Percentiles rank a stretch among this genome's conserved stretches.
These are phyloP conservation scores for Strobilomyces dryophilus DNA, from an alignment of 768 basidiomycete genomes.

Conservation along the genomic window DNA sequence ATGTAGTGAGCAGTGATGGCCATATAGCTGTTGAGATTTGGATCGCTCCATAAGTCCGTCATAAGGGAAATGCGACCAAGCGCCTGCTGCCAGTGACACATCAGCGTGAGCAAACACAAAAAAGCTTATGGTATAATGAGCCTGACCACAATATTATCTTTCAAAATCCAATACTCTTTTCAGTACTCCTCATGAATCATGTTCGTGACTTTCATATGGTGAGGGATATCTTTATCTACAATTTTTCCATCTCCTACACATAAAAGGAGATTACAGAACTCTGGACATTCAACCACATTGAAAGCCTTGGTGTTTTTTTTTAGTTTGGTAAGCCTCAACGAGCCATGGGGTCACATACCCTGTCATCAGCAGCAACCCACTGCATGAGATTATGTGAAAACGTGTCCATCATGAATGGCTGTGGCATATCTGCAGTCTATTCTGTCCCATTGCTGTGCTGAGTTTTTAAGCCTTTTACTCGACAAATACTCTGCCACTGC, in stretches of 20 bases:
- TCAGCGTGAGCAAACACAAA: neutral
- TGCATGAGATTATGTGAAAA: neutral
- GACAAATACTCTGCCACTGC: neutral
- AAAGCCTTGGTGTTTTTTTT: too few relatives aligned
- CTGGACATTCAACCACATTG: neutral
- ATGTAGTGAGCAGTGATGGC: slow-evolving; percentile 3
- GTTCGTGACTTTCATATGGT: neutral
- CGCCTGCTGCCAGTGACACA: neutral
- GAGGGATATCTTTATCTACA: neutral
- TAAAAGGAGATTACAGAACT: neutral
- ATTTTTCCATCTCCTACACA: neutral
- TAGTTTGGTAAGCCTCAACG: too few relatives aligned
- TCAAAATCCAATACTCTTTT: neutral
- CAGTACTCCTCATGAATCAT: neutral
- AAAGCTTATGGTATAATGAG: too few relatives aligned
- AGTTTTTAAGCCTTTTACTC: neutral
- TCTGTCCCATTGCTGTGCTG: neutral
- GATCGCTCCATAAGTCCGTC: slow-evolving; percentile 5
- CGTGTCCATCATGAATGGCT: neutral
- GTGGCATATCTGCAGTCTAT: neutral
- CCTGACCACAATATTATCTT: neutral
- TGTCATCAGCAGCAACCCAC: neutral
- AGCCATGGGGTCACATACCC: neutral
- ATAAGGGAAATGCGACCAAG: neutral
- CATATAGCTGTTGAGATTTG: slow-evolving; percentile 1